A percentile compares a stretch with the other conserved stretches of the same genome.
phyloP scores from a whole-genome alignment of 2,329 filamentous ascomycete species.

The Trichoderma aggressivum region DNA sequence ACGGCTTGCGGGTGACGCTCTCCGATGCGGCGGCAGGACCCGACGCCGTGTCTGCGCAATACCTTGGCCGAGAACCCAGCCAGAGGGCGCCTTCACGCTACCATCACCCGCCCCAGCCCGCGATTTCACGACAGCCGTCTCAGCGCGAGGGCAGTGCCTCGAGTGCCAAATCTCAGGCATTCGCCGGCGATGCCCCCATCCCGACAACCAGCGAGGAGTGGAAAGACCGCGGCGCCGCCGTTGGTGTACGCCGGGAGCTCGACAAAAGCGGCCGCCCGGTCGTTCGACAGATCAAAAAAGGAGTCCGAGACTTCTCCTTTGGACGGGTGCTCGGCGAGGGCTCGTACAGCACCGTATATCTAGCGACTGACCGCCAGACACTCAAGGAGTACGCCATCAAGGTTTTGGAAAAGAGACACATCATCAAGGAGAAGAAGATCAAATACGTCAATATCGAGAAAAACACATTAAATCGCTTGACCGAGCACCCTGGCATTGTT shows the following conservation, averaged over 20 bases:
- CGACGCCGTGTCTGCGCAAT: constrained; percentile 44
- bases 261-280: constrained; percentile 82
- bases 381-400: constrained; percentile 97
- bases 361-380: constrained; percentile 89
- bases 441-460: constrained; percentile 99
- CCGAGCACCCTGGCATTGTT: constrained; percentile 94
- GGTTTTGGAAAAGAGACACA: constrained; percentile 95
- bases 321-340: constrained; percentile 88
- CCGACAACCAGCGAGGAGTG: constrained; percentile 78
- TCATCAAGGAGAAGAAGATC: constrained; percentile 99
- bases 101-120: background rate
- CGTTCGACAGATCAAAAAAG: constrained; percentile 86
- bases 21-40: constrained; percentile 22
- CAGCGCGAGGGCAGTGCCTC: constrained; percentile 58
- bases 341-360: constrained; percentile 93
- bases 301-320: constrained; percentile 94
- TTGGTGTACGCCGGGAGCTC: constrained; percentile 75
- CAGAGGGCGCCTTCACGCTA: constrained; percentile 41
- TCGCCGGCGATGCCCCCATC: constrained; percentile 41
- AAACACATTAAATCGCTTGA: constrained; percentile 92
- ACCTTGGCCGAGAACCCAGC: constrained; percentile 64
- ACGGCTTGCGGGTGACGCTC: constrained; percentile 16
- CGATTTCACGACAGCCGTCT: constrained; percentile 75
- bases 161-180: constrained; percentile 27
- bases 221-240: constrained; percentile 91